A percentile compares a stretch with the other conserved stretches of the same genome.
Conservation (phyloP, 495 filamentous ascomycete genomes). For the Paragyromitra xinjiangensis region DNA sequence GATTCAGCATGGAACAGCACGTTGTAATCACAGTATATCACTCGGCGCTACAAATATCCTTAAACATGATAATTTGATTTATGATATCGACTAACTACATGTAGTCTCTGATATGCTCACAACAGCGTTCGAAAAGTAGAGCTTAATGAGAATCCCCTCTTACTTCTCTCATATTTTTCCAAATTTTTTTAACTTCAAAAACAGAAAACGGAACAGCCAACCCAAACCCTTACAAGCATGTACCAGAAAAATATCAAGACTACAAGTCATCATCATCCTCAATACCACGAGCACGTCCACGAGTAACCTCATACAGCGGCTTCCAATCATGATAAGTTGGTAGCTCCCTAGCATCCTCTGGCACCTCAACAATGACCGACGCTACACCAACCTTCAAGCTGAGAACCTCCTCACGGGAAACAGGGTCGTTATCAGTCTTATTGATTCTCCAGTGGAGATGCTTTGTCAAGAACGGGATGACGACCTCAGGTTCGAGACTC, state of each 20-base stretch:
- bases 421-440: conserved; percentile 16
- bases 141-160: not conserved
- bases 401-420: conserved; percentile 44
- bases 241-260: not conserved
- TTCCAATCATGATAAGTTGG: conserved; percentile 38
- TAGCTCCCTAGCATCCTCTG: conserved; percentile 24
- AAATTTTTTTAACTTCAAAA: not conserved
- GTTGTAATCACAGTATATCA: conserved; percentile 2
- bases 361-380: conserved; percentile 43
- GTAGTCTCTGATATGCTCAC: not conserved
- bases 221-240: not conserved
- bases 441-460: conserved; percentile 55
- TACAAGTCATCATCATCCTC: conserved; percentile 48
- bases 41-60: not conserved
- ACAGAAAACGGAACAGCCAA: not conserved
- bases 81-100: not conserved
- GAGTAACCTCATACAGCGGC: conserved; percentile 34
- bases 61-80: not conserved
- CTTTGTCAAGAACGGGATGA: conserved; percentile 48
- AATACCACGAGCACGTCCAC: conserved; percentile 39
- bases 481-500: conserved; percentile 45
- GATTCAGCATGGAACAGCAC: not conserved
- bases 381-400: conserved; percentile 49
- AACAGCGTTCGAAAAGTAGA: not conserved
- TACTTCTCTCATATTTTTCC: not conserved